A percentile compares a stretch with the other conserved stretches of the same genome.
Conservation (phyloP, 31 red algal genomes). For the Porphyra umbilicalis region DNA sequence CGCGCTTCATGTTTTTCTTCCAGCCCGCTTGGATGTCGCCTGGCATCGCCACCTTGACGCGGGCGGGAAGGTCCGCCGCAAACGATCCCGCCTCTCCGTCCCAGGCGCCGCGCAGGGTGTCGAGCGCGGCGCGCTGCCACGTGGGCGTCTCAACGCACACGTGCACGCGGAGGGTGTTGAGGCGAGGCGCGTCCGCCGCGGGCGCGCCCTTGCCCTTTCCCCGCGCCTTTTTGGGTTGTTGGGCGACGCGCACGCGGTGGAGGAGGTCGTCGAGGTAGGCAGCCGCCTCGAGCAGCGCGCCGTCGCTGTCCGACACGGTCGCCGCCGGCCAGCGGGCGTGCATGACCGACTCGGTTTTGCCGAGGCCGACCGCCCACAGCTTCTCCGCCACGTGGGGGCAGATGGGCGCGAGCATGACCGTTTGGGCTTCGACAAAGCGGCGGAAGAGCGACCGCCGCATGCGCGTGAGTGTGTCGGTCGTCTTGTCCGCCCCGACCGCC, state of each 20-base stretch:
- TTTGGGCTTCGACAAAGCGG: conserved; percentile 59
- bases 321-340: conserved; percentile 64
- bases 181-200: conserved; percentile 8
- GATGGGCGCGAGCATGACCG: conserved; percentile 65
- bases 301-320: conserved; percentile 19
- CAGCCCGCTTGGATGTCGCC: conserved; percentile 9
- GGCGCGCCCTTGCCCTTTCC: not conserved
- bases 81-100: conserved; percentile 35
- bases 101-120: conserved; percentile 54
- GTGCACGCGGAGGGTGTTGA: conserved; percentile 29
- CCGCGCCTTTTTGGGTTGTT: conserved; percentile 62
- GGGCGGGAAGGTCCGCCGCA: conserved; percentile 65
- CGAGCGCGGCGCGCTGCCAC: conserved; percentile 62
- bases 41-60: conserved; percentile 43
- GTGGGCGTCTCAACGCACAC: conserved; percentile 47
- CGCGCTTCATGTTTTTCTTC: conserved; percentile 67
- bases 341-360: conserved; percentile 38
- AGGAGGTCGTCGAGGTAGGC: conserved; percentile 69
- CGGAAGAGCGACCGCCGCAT: conserved; percentile 79
- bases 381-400: conserved; percentile 88
- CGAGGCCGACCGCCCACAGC: conserved; percentile 45
- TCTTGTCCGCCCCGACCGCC: conserved; percentile 73
- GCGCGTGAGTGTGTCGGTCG: conserved; percentile 31
- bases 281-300: conserved; percentile 53
- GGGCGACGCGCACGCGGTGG: conserved; percentile 62